Evolutionary conservation across 75 land plant genomes (phyloP).

Genomic region (Cunninghamia lanceolata): DNA sequence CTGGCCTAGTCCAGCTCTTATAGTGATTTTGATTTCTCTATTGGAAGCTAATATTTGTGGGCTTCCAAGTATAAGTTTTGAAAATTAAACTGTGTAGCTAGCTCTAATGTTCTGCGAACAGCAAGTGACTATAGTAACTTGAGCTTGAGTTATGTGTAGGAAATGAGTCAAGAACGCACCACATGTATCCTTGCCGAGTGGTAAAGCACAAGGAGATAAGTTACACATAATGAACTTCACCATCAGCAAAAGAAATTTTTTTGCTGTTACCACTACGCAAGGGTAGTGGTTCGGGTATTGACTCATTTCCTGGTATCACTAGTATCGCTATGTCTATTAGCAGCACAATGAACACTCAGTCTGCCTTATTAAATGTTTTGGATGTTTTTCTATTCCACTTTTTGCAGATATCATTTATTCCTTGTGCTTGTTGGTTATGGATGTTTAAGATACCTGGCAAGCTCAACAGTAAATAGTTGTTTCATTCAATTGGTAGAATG

Average conservation of each 20-base stretch:
- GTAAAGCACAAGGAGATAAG: constrained; percentile 9
- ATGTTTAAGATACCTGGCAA: background rate
- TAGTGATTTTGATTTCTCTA: background rate
- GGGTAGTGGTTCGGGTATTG: constrained; percentile 98
- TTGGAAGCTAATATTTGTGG: background rate
- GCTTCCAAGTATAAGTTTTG: background rate
- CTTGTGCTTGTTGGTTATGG: background rate
- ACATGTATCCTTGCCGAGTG: constrained; percentile 60
- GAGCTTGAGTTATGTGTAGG: background rate
- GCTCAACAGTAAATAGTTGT: background rate
- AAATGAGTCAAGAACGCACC: constrained; percentile 94
- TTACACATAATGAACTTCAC: too few relatives aligned
- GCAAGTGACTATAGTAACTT: background rate
- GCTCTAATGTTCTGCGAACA: background rate
- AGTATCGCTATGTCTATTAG: background rate
- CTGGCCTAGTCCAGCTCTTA: background rate
- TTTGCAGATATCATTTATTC: background rate
- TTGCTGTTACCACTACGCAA: constrained; percentile 30
- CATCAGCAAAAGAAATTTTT: background rate
- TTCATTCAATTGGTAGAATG: too few relatives aligned
- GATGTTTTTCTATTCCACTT: background rate
- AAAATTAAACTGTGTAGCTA: background rate
- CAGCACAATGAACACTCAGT: background rate
- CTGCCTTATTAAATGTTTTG: background rate
- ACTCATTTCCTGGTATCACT: constrained; percentile 9